A percentile compares a stretch with the other conserved stretches of the same genome.
Evolutionary conservation across 345 rosid species (phyloP).

Genomic region (Eucalyptus melliodora): DNA sequence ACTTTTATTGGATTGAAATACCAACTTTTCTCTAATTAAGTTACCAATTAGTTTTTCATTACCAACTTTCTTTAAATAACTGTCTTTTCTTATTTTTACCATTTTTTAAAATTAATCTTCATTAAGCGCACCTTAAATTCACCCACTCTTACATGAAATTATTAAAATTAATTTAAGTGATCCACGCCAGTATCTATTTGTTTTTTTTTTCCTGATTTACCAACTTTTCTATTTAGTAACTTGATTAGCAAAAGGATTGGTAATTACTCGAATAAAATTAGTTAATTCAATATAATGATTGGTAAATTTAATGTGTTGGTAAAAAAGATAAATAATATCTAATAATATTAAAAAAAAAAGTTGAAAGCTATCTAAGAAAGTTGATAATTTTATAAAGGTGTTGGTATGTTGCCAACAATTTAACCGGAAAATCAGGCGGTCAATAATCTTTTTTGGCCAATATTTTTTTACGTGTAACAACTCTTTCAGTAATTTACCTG

Average conservation of each 20-base stretch:
- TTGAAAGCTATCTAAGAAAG: neutral
- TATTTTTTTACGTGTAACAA: neutral
- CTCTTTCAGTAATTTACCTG: neutral
- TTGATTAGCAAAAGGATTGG: no score
- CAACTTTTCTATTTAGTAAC: neutral
- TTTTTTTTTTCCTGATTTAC: neutral
- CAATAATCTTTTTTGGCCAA: neutral
- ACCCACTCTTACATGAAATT: neutral
- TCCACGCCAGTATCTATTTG: neutral
- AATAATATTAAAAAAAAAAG: neutral
- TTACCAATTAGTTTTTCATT: neutral
- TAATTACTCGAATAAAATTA: neutral
- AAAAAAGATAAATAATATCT: neutral
- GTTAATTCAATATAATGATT: neutral
- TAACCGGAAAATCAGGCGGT: neutral
- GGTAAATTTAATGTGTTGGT: neutral
- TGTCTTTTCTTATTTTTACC: no score
- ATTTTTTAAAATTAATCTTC: no score
- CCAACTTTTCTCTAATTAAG: neutral
- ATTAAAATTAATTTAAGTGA: neutral
- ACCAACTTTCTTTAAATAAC: no score
- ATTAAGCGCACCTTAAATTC: no score
- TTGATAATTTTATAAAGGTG: neutral
- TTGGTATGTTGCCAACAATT: neutral
- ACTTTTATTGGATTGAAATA: neutral